Evolutionary conservation across 768 basidiomycete genomes (phyloP), one percentile per base, ranked within the genome.

Genomic region (Hypholoma fasciculare): DNA sequence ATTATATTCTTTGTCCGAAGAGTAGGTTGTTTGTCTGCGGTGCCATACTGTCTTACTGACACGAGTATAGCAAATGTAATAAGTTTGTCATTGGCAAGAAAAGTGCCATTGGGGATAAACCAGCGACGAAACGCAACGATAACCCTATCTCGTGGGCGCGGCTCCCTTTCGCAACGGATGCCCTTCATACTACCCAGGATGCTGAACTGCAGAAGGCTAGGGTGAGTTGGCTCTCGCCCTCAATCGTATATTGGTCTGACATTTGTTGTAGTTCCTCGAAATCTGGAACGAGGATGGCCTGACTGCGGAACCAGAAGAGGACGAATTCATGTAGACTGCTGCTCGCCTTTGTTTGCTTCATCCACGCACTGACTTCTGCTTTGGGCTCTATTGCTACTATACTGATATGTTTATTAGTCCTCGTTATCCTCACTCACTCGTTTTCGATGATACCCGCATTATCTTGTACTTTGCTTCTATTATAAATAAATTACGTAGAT

Each of bases 51-150:
- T 34, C 40, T 38, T 34, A 56, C 42, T 52, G 53, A 47, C 54
- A 9, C n/a, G 26, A 20, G n/a, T 49, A 34, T 57, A 97, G 95
- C 44, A 98, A 97, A 90, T 94, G 94, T 63, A 78, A 82, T 47
- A 98, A 95, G 72, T 97, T 91, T 68, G 81, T 87, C 4, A 72
- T 87, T 4, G 90, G 90, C 17, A 98, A 98, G 81, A 98, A 98
- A 74, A 92, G 86, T 54, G 85, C 92, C 0, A 70, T 89, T 2
- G 96, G 96, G 1, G 96, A 99, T 71, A 91, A 87, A 67, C 81
- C 90, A 13, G 91, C 87, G 4, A 70, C 76, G 2, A 86, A 83
- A 63, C 83, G 84, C 26, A 76, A 87, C 62, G 83, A 87, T 2
- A 73, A 77, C 40, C 81, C 82, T 6, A 82, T 94, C 39, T 79